Evolutionary conservation across 768 basidiomycete genomes (phyloP).

Genomic region (Terana coerulea): DNA sequence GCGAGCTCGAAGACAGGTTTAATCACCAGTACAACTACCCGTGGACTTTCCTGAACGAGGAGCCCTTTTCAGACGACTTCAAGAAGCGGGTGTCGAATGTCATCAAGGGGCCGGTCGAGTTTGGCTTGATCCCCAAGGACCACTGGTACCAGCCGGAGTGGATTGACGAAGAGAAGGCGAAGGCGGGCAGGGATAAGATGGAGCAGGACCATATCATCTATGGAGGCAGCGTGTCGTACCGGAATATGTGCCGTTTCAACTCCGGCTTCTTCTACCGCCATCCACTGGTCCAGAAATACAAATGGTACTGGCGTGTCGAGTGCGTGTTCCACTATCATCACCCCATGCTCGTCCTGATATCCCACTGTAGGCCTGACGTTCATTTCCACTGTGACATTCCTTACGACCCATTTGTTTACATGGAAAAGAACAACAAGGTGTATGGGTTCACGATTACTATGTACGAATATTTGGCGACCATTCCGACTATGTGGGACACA

Average conservation of each 20-base stretch:
- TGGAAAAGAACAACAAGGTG: conserved; percentile 65
- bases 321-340: conserved; percentile 17
- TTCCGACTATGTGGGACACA: conserved; percentile 58
- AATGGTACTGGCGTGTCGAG: conserved; percentile 83
- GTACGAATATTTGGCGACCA: conserved; percentile 61
- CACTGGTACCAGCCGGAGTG: conserved; percentile 72
- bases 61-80: conserved; percentile 72
- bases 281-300: conserved; percentile 57
- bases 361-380: conserved; percentile 51
- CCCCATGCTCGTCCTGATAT: neutral
- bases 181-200: conserved; percentile 49
- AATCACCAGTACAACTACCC: conserved; percentile 79
- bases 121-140: conserved; percentile 54
- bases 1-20: conserved; percentile 83
- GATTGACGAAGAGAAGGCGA: conserved; percentile 67
- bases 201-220: conserved; percentile 44
- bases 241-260: conserved; percentile 79
- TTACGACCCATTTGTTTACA: conserved; percentile 65
- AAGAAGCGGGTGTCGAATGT: conserved; percentile 35
- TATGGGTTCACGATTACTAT: conserved; percentile 68
- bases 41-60: conserved; percentile 88
- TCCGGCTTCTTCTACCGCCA: conserved; percentile 72
- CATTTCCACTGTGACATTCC: conserved; percentile 72
- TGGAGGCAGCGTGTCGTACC: conserved; percentile 51
- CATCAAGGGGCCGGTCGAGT: conserved; percentile 37